These are phyloP conservation scores for Cercospora sesami DNA, from an alignment of 2,329 filamentous ascomycete genomes.

Conservation along the genomic window DNA sequence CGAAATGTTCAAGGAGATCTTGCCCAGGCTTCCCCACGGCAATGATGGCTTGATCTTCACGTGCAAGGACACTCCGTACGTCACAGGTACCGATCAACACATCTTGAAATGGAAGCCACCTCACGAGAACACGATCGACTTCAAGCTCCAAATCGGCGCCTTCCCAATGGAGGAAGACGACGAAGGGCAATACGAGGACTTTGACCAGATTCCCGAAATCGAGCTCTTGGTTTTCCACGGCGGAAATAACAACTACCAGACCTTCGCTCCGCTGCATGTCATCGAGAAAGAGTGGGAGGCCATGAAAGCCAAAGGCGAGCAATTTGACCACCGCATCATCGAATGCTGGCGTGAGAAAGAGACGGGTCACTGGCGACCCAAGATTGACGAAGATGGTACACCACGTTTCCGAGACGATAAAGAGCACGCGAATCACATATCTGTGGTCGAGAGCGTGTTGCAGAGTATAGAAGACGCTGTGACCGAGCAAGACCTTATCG, in stretches of 20 bases:
- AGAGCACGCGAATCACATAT: slow-evolving; percentile 82
- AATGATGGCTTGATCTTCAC: slow-evolving; percentile 98
- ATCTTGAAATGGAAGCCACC: slow-evolving; percentile 99
- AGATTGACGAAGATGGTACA: slow-evolving; percentile 47
- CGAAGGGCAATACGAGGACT: slow-evolving; percentile 68
- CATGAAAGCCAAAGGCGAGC: slow-evolving; percentile 70
- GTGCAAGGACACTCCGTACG: slow-evolving; percentile 83
- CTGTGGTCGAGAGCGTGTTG: slow-evolving; percentile 79
- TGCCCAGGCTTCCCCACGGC: slow-evolving; percentile 82
- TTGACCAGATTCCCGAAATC: slow-evolving; percentile 73
- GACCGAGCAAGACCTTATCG: slow-evolving; percentile 75
- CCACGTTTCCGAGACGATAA: slow-evolving; percentile 94
- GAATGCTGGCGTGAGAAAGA: slow-evolving; percentile 81
- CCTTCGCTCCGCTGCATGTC: slow-evolving; percentile 61
- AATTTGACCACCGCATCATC: slow-evolving; percentile 82
- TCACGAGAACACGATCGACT: slow-evolving; percentile 93
- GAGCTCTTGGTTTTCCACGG: slow-evolving; percentile 71
- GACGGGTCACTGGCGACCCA: slow-evolving; percentile 72
- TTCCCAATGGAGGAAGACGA: slow-evolving; percentile 74
- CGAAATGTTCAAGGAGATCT: slow-evolving; percentile 85
- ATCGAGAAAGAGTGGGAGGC: slow-evolving; percentile 78
- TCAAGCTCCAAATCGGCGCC: slow-evolving; percentile 69
- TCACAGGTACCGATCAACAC: slow-evolving; percentile 84
- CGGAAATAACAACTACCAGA: slow-evolving; percentile 62
- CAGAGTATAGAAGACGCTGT: slow-evolving; percentile 87